Evolutionary conservation across 768 basidiomycete species (phyloP), one percentile per base, ranked within the genome.

Genomic region (Suillus paluster): DNA sequence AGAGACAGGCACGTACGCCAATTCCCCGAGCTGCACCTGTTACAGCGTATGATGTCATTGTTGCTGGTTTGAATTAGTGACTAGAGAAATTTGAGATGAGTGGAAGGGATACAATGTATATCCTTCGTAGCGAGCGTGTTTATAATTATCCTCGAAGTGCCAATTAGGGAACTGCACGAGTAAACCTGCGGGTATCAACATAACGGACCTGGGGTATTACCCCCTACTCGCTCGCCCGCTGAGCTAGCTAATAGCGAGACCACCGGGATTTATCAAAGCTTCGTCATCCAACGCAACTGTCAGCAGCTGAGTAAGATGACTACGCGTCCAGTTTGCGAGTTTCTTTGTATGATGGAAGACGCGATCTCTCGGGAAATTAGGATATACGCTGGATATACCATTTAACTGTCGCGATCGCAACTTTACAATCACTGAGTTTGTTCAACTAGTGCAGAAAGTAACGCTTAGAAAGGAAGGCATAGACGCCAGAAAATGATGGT

Each of bases 1-100:
- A 38, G 48, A 17, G 44, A 33, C 4, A 68, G 44, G 34, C 4
- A 68, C 68, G 38, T 34, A 70, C 67, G 1, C 71, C 73, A 39
- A 75, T 67, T 0, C 69, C 68, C 30, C 73, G 74, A n/a, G 70
- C 65, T 9, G 72, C 72, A 17, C 72, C 72, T 48, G 70, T 63
- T 41, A 70, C 58, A 4, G 56, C 62, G 57, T 66, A 71, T 3
- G 71, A 71, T 44, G 71, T 48, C 71, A 62, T 63, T 38, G 36
- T 57, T 30, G 23, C 2, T n/a, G 25, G 34, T 30, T 27, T 45
- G n/a, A 19, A 33, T 27, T 27, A 7, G 4, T 39, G 36, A 11
- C 14, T 54, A 1, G 58, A 57, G 21, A 58, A 21, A 45, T 30
- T 48, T 36, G 52, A 27, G 39, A 48, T 57, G 56, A 21, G 15